Evolutionary conservation across 495 filamentous ascomycete genomes (phyloP).

Genomic region (Daldinia grandis): DNA sequence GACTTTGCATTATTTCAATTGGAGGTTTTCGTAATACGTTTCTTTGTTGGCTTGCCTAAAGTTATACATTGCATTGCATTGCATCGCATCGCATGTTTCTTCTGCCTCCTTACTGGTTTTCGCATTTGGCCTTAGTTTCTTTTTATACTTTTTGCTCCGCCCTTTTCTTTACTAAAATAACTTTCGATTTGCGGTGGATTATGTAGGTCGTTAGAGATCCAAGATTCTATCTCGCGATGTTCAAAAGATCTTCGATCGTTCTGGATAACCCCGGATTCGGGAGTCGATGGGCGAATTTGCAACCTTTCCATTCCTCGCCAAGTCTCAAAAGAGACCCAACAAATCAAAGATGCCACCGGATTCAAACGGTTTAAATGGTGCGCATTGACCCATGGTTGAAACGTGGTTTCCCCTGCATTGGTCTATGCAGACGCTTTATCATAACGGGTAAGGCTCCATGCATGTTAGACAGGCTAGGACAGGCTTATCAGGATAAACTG

Average conservation of each 20-base stretch:
- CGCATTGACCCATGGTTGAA: slow-evolving; percentile 32
- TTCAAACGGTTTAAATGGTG: slow-evolving; percentile 10
- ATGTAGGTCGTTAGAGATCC: background rate
- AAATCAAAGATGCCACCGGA: slow-evolving; percentile 1
- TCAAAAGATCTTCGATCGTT: background rate
- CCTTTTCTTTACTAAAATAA: background rate
- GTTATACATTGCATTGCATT: slow-evolving; percentile 2
- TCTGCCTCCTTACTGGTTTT: background rate
- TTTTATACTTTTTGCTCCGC: background rate
- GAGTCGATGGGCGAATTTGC: slow-evolving; percentile 7
- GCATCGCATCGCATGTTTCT: background rate
- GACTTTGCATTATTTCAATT: slow-evolving; percentile 11
- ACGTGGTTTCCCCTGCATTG: slow-evolving; percentile 40
- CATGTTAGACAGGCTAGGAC: background rate
- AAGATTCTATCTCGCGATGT: background rate
- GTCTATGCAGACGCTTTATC: slow-evolving; percentile 33
- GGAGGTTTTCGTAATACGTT: slow-evolving; percentile 10
- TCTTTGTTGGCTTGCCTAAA: slow-evolving; percentile 6
- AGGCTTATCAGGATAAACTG: background rate
- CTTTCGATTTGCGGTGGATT: background rate
- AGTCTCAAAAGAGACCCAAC: background rate
- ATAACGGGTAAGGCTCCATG: slow-evolving; percentile 30
- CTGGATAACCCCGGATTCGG: slow-evolving; percentile 29
- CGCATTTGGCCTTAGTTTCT: background rate
- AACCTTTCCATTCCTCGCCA: slow-evolving; percentile 11